These are phyloP conservation scores for Spencermartinsiella europaea DNA, from an alignment of 805 yeast species.

Conservation along the genomic window DNA sequence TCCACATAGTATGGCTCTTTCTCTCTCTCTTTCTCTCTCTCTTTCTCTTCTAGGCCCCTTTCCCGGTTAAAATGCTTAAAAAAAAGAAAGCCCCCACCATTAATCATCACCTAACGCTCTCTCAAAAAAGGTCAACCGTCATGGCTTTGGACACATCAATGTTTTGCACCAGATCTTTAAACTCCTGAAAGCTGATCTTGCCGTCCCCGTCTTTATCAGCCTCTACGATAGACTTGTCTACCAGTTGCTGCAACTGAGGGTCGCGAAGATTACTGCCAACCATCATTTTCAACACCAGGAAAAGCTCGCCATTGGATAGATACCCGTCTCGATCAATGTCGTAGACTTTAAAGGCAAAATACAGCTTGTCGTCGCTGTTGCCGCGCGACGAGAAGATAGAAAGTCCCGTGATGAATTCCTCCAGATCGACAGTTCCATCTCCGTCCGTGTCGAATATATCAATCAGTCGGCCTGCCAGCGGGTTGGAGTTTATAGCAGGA, in stretches of 20 bases:
- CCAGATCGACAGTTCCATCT: conserved; percentile 90
- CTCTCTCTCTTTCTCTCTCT: too few species aligned
- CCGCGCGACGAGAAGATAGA: conserved; percentile 87
- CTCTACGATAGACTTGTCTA: conserved; percentile 94
- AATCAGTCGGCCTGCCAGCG: conserved; percentile 82
- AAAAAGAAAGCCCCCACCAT: too few species aligned
- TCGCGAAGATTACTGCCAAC: conserved; percentile 88
- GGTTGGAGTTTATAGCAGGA: conserved; percentile 89
- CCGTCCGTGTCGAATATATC: conserved; percentile 93
- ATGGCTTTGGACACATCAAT: conserved; percentile 34
- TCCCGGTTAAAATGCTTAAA: too few species aligned
- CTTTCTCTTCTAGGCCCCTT: too few species aligned
- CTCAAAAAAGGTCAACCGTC: conserved; percentile 31
- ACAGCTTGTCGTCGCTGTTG: conserved; percentile 70
- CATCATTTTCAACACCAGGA: conserved; percentile 90
- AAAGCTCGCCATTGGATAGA: conserved; percentile 92
- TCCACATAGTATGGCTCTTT: too few species aligned
- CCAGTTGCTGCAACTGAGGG: conserved; percentile 87
- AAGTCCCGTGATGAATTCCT: conserved; percentile 83
- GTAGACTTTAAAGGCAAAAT: conserved; percentile 87
- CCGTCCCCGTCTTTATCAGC: conserved; percentile 89
- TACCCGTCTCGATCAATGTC: conserved; percentile 95
- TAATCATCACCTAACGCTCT: too few species aligned
- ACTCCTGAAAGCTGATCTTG: conserved; percentile 78
- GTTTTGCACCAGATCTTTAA: conserved; percentile 45